Conservation (phyloP, 306 rosid genomes). For the Quercus ilex region DNA sequence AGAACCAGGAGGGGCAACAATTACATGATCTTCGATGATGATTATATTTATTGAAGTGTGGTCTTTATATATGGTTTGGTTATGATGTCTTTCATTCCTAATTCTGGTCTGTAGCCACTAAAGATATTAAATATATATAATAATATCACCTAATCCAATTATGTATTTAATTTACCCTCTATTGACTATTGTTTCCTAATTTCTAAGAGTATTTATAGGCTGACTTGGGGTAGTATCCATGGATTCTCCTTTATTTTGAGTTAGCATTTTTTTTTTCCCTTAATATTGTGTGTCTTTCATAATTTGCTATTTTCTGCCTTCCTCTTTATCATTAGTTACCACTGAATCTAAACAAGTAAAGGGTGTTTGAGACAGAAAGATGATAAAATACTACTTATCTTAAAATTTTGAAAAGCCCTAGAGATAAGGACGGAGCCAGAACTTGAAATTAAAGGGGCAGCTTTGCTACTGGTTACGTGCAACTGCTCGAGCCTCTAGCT, state of each 20-base stretch:
- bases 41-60: slow-evolving; percentile 40
- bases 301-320: not conserved
- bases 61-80: not conserved
- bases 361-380: too few species aligned
- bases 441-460: too few species aligned
- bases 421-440: fast-evolving
- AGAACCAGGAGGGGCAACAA: slow-evolving; percentile 58
- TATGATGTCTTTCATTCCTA: not conserved
- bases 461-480: too few species aligned
- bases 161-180: too few species aligned
- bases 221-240: too few species aligned
- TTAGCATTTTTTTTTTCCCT: not conserved
- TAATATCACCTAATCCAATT: not conserved
- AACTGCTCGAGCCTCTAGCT: fast-evolving
- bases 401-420: too few species aligned
- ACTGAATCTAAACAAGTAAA: too few species aligned
- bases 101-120: not conserved
- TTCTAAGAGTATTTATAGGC: too few species aligned
- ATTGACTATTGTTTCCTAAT: too few species aligned
- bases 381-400: too few species aligned
- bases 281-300: not conserved
- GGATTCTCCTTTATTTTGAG: not conserved
- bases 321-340: too few species aligned
- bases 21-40: slow-evolving; percentile 72
- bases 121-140: not conserved